These are phyloP conservation scores for Hortaea werneckii DNA, from an alignment of 2,329 filamentous ascomycete species.

Conservation along the genomic window DNA sequence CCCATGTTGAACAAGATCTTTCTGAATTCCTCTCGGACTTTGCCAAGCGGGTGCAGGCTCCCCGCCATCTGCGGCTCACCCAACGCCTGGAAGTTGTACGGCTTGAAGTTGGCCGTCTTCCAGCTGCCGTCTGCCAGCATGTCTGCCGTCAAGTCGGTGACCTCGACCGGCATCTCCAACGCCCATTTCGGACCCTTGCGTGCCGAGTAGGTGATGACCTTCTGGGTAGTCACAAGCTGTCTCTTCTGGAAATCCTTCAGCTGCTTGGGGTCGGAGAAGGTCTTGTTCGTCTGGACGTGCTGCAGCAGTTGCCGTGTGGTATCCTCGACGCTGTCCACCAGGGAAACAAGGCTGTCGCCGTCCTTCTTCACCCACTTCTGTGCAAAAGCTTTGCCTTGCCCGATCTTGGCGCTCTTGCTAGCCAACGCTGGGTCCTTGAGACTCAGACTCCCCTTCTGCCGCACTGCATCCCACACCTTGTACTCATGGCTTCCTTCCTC, in stretches of 20 bases:
- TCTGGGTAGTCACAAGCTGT: constrained; percentile 75
- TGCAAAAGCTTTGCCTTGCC: constrained; percentile 91
- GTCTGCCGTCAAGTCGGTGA: constrained; percentile 88
- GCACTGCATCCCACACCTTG: constrained; percentile 41
- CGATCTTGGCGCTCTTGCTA: constrained; percentile 68
- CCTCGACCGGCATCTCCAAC: constrained; percentile 78
- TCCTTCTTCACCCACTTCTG: constrained; percentile 58
- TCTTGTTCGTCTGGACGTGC: constrained; percentile 58
- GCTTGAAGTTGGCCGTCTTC: constrained; percentile 85
- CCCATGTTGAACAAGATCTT: constrained; percentile 99
- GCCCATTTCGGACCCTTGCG: constrained; percentile 82
- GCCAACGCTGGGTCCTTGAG: constrained; percentile 50
- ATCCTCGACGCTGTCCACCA: constrained; percentile 66
- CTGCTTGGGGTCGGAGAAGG: constrained; percentile 62
- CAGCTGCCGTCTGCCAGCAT: constrained; percentile 82
- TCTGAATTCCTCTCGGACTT: constrained; percentile 90
- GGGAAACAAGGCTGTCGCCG: constrained; percentile 44
- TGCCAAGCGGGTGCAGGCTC: constrained; percentile 57
- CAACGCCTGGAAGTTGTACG: constrained; percentile 63
- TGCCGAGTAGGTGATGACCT: constrained; percentile 75
- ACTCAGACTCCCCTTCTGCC: constrained; percentile 33
- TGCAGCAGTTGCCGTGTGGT: constrained; percentile 65
- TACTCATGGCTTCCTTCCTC: constrained; percentile 41
- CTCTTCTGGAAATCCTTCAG: constrained; percentile 80
- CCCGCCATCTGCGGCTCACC: constrained; percentile 50